A percentile compares a stretch with the other conserved stretches of the same genome.
These are phyloP conservation scores for Trametes cubensis DNA, from an alignment of 768 basidiomycete species.

Conservation along the genomic window DNA sequence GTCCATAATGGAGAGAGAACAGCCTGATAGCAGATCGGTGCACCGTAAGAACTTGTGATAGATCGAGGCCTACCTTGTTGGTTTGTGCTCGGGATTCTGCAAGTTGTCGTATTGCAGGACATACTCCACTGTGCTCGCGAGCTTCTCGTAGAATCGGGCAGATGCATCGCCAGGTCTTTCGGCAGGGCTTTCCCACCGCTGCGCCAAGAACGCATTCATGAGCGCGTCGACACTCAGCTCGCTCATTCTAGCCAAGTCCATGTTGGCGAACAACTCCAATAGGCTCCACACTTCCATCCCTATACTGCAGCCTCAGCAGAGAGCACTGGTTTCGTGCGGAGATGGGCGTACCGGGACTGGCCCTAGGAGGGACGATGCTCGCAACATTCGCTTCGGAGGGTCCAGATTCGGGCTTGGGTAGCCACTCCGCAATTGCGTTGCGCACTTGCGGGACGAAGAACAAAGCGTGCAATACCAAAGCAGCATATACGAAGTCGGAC, in stretches of 20 bases:
- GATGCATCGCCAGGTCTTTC: conserved; percentile 48
- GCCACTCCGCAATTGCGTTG: conserved; percentile 42
- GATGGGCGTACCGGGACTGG: conserved; percentile 40
- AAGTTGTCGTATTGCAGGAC: conserved; percentile 23
- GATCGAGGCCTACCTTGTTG: conserved; percentile 36
- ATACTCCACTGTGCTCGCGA: conserved; percentile 50
- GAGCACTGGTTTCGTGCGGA: conserved; percentile 3
- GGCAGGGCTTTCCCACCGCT: conserved; percentile 39
- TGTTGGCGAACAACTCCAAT: conserved; percentile 67
- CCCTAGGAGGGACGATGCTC: conserved; percentile 33
- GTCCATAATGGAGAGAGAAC: conserved; percentile 60
- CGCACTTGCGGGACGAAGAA: conserved; percentile 76
- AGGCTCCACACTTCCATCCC: conserved; percentile 51
- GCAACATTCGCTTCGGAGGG: conserved; percentile 18
- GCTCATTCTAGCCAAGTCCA: conserved; percentile 65
- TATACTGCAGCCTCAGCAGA: conserved; percentile 38
- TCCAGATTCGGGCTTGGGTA: conserved; percentile 29
- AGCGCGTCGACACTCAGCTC: conserved; percentile 57
- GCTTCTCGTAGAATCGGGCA: conserved; percentile 47
- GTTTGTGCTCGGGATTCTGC: conserved; percentile 13
- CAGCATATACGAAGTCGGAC: conserved; percentile 56
- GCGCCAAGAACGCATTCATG: conserved; percentile 49
- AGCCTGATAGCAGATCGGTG: conserved; percentile 40
- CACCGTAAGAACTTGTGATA: conserved; percentile 17
- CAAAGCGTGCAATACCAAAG: conserved; percentile 64